Evolutionary conservation across 2,329 filamentous ascomycete species (phyloP).

Genomic region (Talaromyces sp.): DNA sequence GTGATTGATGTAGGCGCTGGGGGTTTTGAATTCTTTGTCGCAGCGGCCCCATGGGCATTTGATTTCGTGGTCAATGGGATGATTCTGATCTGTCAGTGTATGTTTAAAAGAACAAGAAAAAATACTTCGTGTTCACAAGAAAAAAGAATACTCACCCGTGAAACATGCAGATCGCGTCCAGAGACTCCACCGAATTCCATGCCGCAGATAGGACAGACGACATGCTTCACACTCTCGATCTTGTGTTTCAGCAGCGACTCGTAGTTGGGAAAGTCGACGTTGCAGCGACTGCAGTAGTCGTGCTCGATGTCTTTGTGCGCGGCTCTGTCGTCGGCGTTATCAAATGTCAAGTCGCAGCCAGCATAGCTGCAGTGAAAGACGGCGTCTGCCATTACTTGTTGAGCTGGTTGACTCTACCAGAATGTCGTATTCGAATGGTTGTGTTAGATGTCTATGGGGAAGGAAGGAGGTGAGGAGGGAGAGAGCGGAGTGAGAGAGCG

Average conservation of each 20-base stretch:
- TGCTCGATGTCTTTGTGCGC: constrained; percentile 45
- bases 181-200: constrained; percentile 49
- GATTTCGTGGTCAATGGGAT: constrained; percentile 46
- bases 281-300: constrained; percentile 36
- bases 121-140: too few species aligned
- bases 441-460: too few species aligned
- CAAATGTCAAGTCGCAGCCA: constrained; percentile 43
- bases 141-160: constrained; percentile 31
- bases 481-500: too few species aligned
- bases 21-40: constrained; percentile 40
- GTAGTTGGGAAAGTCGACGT: constrained; percentile 42
- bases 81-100: constrained; percentile 29
- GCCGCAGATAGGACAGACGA: constrained; percentile 53
- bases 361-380: constrained; percentile 41
- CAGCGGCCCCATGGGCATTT: constrained; percentile 42
- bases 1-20: constrained; percentile 47
- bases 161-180: constrained; percentile 49
- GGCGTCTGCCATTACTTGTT: constrained; percentile 8
- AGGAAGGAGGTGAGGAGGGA: not conserved
- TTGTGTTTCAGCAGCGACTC: constrained; percentile 46
- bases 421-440: too few species aligned
- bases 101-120: too few species aligned
- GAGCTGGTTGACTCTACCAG: not conserved
- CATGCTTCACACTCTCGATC: constrained; percentile 40
- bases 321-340: constrained; percentile 40